Evolutionary conservation across 2,329 filamentous ascomycete species (phyloP), one percentile per base, ranked within the genome.

Genomic region (Colletotrichum cordylinicola): DNA sequence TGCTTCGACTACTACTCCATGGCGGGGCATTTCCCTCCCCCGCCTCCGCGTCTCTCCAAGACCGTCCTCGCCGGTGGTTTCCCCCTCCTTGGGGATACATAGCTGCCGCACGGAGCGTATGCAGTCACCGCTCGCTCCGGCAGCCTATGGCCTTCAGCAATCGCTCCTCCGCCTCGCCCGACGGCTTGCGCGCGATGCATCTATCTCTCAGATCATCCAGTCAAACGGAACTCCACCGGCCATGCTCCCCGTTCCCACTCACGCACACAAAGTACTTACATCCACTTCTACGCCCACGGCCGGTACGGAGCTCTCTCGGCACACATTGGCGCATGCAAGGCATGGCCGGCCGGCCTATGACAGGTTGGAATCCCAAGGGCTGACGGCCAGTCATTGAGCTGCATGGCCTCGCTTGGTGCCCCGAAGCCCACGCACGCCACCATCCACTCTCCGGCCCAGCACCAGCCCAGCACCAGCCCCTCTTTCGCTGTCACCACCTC

Each of bases 231-330:
- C 72, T 62, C 73, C 73, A 75, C 73, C 27, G 48, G 56, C 43
- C 62, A 37, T 64, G 35, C 16, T 68, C 70, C 70, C 56, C 64
- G 70, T 73, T 75, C 33, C 73, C 73, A 75, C 73, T 68, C 24
- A 43, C 70, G 29, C 64, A 69, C 70, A 67, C 68, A 48, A 73
- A 65, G 62, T 62, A 73, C 33, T 43, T 48, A 65, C 64, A 68
- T 64, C 70, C 73, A 75, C 73, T 75, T 75, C 64, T 73, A 65
- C 29, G n/a, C 29, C 48, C 43, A 65, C 73, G 43, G 71, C 62
- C 43, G 61, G 55, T 43, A 55, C 43, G 56, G 24, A 55, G 62
- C 16, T 16, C 35, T 61, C 24, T 69, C 67, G 67, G 52, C 35
- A 67, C 70, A 31, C 60, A 56, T 33, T 60, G 58, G 33, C 64